Base-by-base conservation (phyloP, 805 yeast species). In the Zygotorulaspora florentina region DNA sequence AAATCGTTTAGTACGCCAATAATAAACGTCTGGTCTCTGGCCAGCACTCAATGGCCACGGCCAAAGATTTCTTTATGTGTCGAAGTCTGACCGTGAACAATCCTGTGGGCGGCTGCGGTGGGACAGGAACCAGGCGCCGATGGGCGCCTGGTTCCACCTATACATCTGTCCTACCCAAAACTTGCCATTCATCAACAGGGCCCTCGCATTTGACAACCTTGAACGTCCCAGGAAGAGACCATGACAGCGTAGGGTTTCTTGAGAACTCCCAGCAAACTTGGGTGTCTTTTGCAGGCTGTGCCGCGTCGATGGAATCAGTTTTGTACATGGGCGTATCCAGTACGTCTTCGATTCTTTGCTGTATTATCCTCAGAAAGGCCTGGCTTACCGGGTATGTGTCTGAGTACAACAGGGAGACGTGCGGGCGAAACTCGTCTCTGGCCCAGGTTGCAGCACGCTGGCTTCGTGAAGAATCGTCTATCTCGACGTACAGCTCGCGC, bases 141-240 rank as follows among this genome's bases (percentile, higher is more conserved):
- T 13, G 8, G 15, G 4, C 8, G 3, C 3, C 6, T 5, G 4
- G 8, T 18, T 23, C 41, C 11, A 38, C 43, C 42, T 58, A 66
- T 9, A 70, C 62, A 46, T 68, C 71, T 8, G 61, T 67, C 33
- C 59, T 50, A 1, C 88, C 91, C 48, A 85, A 66, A 1, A 75
- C 75, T 34, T 74, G 68, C 95, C 95, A 85, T 45, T 81, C 76
- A 38, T 71, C 75, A 5, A 81, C 81, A 3, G 84, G 86, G 0
- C 91, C 91, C 54, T 79, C 84, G 57, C 89, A 83, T 15, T 71
- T 70, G 6, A 85, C 87, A 43, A 85, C 72, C 53, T 82, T 77
- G 46, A 71, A 57, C 18, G 83, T 69, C 7, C 84, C 81, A 2
- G 87, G 86, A 7, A 83, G 79, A 38, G 73, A 75, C 93, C 93